These are phyloP conservation scores for Stemphylium beticola DNA, from an alignment of 2,329 filamentous ascomycete species.

Conservation along the genomic window DNA sequence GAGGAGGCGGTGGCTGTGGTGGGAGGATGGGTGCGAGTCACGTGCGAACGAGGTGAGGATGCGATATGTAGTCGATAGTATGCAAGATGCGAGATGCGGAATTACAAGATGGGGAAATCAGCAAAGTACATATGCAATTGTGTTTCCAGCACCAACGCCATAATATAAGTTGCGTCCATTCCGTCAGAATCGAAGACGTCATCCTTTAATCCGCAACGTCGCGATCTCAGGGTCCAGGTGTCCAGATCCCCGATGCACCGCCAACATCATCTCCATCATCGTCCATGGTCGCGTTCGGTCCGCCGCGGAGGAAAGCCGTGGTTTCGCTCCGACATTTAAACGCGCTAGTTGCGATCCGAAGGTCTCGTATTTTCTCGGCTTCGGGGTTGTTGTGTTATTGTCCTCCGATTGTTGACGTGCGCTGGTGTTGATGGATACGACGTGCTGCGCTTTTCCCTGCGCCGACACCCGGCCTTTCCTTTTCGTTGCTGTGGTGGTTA, in stretches of 20 bases:
- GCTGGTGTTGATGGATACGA: no score
- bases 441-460: no score
- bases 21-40: background rate
- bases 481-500: no score
- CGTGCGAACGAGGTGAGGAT: background rate
- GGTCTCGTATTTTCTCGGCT: no score
- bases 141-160: background rate
- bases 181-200: slow-evolving; percentile 12
- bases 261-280: slow-evolving; percentile 11
- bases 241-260: slow-evolving; percentile 10
- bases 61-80: background rate
- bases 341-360: no score
- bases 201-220: background rate
- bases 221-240: slow-evolving; percentile 14
- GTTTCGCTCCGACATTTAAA: no score
- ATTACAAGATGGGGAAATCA: background rate
- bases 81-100: no score
- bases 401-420: no score
- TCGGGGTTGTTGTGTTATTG: no score
- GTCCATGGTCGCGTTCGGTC: background rate
- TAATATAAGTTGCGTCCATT: background rate
- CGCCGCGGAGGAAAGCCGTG: no score
- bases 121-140: background rate
- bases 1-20: background rate
- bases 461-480: no score